Base-by-base conservation (phyloP, 768 basidiomycete genomes). In the Podaxis sp. region DNA sequence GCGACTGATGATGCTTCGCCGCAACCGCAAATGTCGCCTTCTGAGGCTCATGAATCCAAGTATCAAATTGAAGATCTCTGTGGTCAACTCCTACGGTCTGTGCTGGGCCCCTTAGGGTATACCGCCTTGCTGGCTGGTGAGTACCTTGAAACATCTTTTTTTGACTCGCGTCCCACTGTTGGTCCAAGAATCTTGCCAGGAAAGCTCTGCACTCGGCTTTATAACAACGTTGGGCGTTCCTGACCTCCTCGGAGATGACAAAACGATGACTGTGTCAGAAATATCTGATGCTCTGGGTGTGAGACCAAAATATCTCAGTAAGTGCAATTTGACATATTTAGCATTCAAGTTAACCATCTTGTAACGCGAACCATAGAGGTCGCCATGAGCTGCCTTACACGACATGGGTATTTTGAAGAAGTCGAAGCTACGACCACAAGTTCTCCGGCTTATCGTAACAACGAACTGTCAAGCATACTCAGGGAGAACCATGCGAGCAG, bases 41-140 rank as follows among this genome's bases (percentile, higher is more conserved):
- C 43, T 15, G 57, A 58, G 33, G n/a, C 27, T 13, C 29, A 49
- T 37, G 46, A 59, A 12, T 25, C 36, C 24, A 59, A 52, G 33
- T 52, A 59, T 37, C 58, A 40, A 29, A 59, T 59, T 8, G 47
- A 51, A 24, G 58, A 59, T 27, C 58, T 59, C 7, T 59, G 58
- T 40, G 49, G 47, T 1, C n/a, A 51, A 7, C 38, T 59, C 5
- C 17, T 59, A 40, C 58, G 58, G 7, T 38, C 58, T 4, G 50
- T 51, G 3, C 33, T 51, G 12, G 58, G 58, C n/a, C 58, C 58
- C 12, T 37, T 51, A n/a, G 58, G 15, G 17, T 59, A 59, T 40
- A 59, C 58, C n/a, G 24, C 27, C 49, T 25, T 59, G 36, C 24
- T 59, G 37, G 58, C 58, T 24, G 58, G 58, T 59, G 19, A 25